Percentiles rank a stretch among this genome's conserved stretches.
Evolutionary conservation across 2,329 filamentous ascomycete species (phyloP).

Genomic region (Neurospora sp.): DNA sequence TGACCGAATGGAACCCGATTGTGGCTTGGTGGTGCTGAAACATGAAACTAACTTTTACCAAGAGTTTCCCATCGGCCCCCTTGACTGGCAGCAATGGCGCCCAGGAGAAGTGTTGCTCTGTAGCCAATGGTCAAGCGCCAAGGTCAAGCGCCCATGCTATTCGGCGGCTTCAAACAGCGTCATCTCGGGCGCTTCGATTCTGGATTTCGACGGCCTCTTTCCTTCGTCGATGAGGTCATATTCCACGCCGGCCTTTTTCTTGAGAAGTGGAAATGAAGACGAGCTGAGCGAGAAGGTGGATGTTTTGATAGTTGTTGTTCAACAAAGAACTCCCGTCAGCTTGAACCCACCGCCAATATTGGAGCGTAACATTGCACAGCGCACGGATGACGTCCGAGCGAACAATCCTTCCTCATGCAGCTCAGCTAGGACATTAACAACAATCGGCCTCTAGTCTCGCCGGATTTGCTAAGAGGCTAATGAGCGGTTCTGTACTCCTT

Average conservation of each 20-base stretch:
- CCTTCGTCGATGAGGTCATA: neutral
- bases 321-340: neutral
- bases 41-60: neutral
- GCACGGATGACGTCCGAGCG: neutral
- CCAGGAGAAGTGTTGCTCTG: neutral
- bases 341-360: neutral
- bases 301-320: neutral
- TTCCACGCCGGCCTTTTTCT: neutral
- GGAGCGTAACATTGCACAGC: neutral
- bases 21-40: neutral
- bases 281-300: neutral
- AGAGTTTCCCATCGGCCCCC: neutral
- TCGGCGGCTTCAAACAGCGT: neutral
- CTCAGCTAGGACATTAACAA: neutral
- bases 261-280: neutral
- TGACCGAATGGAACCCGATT: neutral
- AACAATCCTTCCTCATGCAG: neutral
- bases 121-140: neutral
- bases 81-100: neutral
- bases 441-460: neutral
- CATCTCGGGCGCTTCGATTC: neutral
- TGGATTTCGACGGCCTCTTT: neutral
- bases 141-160: neutral
- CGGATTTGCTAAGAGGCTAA: neutral
- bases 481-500: neutral